Conservation (phyloP, 768 basidiomycete genomes). For the Cubamyces sp. region DNA sequence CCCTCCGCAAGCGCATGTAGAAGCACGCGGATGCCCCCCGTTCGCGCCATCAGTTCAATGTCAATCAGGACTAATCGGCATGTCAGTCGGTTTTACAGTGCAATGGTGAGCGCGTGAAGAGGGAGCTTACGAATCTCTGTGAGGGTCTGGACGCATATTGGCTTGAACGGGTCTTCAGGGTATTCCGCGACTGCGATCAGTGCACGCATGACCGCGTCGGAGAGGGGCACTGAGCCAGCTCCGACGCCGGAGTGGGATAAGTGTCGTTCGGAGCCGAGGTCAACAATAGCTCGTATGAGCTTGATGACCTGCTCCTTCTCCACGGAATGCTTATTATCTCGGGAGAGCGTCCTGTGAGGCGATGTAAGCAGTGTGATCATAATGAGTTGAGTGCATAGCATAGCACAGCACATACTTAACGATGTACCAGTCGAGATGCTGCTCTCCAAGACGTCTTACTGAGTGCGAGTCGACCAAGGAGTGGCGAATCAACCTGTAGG, state of each 20-base stretch:
- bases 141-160: conserved; percentile 83
- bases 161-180: conserved; percentile 84
- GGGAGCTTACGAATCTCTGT: conserved; percentile 75
- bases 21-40: conserved; percentile 85
- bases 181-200: conserved; percentile 94
- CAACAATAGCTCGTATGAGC: conserved; percentile 80
- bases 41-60: conserved; percentile 75
- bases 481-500: conserved; percentile 84
- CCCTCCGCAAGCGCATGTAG: conserved; percentile 91
- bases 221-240: conserved; percentile 59
- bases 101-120: background rate
- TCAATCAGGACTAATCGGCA: conserved; percentile 77
- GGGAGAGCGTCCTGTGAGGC: conserved; percentile 68
- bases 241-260: conserved; percentile 47
- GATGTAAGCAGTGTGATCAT: conserved; percentile 5
- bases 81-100: background rate
- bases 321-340: conserved; percentile 79
- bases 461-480: conserved; percentile 73
- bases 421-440: conserved; percentile 86
- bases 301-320: conserved; percentile 95
- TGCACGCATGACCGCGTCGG: conserved; percentile 81
- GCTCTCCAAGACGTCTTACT: conserved; percentile 62
- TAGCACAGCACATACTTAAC: conserved; percentile 81
- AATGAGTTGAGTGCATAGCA: background rate
- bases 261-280: conserved; percentile 66